These are phyloP conservation scores for Sugiyamaella mastotermitis DNA, from an alignment of 805 yeast genomes.

Conservation along the genomic window DNA sequence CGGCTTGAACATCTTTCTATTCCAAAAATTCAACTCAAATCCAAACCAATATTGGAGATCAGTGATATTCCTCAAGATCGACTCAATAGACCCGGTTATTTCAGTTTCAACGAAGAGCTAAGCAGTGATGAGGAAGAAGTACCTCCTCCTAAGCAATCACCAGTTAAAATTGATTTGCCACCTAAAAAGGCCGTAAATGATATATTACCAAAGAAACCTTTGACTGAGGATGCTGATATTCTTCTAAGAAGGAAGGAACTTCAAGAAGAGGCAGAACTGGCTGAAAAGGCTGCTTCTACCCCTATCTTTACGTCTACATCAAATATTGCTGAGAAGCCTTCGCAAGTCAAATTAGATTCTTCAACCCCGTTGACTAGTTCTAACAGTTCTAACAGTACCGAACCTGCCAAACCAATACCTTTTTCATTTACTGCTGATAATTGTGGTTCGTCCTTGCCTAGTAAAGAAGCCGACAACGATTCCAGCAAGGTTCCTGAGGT, in stretches of 20 bases:
- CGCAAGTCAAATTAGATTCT: neutral
- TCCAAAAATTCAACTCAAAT: slow-evolving; percentile 11
- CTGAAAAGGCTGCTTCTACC: slow-evolving; percentile 2
- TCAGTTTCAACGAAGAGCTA: slow-evolving; percentile 30
- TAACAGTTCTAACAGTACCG: no score
- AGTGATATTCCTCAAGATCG: slow-evolving; percentile 24
- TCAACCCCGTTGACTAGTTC: neutral
- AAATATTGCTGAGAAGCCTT: neutral
- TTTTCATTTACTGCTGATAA: no score
- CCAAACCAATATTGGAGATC: slow-evolving; percentile 19
- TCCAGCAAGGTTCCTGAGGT: no score
- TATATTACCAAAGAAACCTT: neutral
- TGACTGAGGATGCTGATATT: neutral
- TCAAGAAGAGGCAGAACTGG: neutral
- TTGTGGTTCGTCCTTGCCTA: no score
- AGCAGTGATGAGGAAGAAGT: slow-evolving; percentile 24
- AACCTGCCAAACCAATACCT: no score
- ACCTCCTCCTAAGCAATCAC: slow-evolving; percentile 1
- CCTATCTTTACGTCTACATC: neutral
- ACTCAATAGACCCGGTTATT: slow-evolving; percentile 28
- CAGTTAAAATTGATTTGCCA: slow-evolving; percentile 9
- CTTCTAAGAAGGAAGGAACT: slow-evolving; percentile 3
- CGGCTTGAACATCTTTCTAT: slow-evolving; percentile 10
- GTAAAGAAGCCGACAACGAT: no score
- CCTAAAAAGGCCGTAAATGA: slow-evolving; percentile 11